Conservation (phyloP, 2,329 filamentous ascomycete species). For the Colletotrichum filicis region DNA sequence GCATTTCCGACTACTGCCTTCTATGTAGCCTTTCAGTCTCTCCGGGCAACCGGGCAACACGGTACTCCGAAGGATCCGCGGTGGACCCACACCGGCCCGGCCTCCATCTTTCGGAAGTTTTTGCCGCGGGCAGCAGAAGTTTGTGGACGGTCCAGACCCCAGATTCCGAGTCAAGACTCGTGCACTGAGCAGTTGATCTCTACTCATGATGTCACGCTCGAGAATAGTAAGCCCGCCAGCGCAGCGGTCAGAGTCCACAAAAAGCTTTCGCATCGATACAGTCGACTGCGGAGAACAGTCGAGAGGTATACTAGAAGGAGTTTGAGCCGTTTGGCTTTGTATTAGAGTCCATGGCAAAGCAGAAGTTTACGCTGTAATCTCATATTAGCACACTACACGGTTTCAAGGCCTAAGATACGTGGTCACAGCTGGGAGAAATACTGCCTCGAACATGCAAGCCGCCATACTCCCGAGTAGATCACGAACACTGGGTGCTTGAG, state of each 20-base stretch:
- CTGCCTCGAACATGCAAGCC: no score
- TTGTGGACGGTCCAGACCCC: neutral
- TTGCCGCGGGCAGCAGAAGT: neutral
- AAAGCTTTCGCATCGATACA: neutral
- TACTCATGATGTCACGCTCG: neutral
- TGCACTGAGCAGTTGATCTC: neutral
- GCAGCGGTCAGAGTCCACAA: neutral
- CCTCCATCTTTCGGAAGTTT: neutral
- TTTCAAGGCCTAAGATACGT: neutral
- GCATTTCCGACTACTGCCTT: neutral
- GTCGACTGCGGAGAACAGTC: neutral
- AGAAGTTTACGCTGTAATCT: neutral
- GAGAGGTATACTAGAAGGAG: neutral
- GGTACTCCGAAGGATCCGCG: neutral
- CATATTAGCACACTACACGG: no score
- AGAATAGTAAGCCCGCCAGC: neutral
- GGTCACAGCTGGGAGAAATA: no score
- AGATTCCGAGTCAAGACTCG: neutral
- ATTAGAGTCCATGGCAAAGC: neutral
- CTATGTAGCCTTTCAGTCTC: neutral
- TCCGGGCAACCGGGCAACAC: neutral
- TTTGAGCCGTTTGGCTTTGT: neutral
- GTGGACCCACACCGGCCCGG: neutral
- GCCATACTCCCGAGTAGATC: no score
- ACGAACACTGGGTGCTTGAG: no score